Percentiles rank a stretch among this genome's conserved stretches.
These are phyloP conservation scores for Parsonsia alboflavescens DNA, from an alignment of 257 asterid species.

Conservation along the genomic window DNA sequence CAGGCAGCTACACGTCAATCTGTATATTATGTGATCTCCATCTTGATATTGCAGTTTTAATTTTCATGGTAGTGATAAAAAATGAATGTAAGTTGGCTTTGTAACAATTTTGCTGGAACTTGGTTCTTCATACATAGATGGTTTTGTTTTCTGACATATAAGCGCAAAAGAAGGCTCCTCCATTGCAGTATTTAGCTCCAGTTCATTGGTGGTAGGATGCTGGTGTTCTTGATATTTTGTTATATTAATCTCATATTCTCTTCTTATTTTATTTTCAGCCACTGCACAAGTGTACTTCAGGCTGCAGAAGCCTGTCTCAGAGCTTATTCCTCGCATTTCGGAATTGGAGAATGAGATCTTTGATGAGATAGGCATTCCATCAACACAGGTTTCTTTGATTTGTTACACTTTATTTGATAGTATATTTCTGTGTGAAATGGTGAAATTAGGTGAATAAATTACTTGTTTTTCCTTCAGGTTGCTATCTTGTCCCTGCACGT, in stretches of 20 bases:
- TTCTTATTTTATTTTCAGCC: slow-evolving; percentile 52
- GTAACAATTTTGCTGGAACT: neutral
- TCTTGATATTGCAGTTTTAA: neutral
- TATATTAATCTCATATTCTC: slow-evolving; percentile 6
- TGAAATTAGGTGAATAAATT: slow-evolving; percentile 12
- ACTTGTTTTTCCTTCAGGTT: slow-evolving; percentile 40
- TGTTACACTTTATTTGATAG: slow-evolving; percentile 9
- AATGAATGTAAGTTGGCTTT: neutral
- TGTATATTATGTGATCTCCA: neutral
- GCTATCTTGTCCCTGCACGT: slow-evolving; percentile 65
- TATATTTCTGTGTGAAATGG: slow-evolving; percentile 1
- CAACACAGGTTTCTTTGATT: slow-evolving; percentile 53
- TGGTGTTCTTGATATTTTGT: neutral
- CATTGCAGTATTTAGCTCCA: neutral
- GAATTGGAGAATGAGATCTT: slow-evolving; percentile 65
- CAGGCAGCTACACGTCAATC: neutral
- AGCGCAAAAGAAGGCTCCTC: neutral
- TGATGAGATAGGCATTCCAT: slow-evolving; percentile 70
- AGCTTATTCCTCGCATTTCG: slow-evolving; percentile 56
- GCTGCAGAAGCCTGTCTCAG: slow-evolving; percentile 58
- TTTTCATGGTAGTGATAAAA: neutral
- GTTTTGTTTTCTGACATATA: neutral
- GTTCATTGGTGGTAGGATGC: neutral
- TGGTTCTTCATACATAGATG: neutral
- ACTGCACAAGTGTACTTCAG: slow-evolving; percentile 66